Conservation (phyloP, 176 grass and related monocot genomes). For the Pontederia paniculata region DNA sequence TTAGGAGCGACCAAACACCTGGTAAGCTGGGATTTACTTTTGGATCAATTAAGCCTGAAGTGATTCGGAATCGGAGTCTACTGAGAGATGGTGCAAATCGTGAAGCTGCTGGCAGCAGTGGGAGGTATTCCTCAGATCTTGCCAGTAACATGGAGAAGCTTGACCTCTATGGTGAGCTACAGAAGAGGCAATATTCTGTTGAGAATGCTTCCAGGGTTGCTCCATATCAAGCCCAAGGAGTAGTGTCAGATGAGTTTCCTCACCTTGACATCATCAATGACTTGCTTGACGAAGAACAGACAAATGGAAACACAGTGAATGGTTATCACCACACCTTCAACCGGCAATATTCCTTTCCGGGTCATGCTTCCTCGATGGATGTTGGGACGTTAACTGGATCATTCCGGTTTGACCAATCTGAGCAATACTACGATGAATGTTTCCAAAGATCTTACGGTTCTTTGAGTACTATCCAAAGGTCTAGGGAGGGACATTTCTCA, state of each 20-base stretch:
- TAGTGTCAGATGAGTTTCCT: conserved; percentile 63
- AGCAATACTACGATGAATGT: conserved; percentile 28
- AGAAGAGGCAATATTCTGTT: conserved; percentile 27
- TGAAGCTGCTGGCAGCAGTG: conserved; percentile 23
- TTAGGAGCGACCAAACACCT: conserved; percentile 32
- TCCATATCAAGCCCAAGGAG: conserved; percentile 46
- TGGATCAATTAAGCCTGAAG: conserved; percentile 48
- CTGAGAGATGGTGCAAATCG: conserved; percentile 35
- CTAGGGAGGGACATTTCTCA: conserved; percentile 40
- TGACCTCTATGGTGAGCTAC: conserved; percentile 29
- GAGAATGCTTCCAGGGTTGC: conserved; percentile 41
- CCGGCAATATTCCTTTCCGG: conserved; percentile 70
- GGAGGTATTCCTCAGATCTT: conserved; percentile 21
- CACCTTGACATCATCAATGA: conserved; percentile 99
- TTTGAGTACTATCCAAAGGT: conserved; percentile 15
- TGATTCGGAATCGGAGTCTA: conserved; percentile 30
- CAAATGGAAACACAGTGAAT: conserved; percentile 23
- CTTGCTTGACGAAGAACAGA: conserved; percentile 74
- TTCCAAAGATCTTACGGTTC: conserved; percentile 25
- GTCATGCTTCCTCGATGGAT: conserved; percentile 27
- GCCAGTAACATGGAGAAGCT: conserved; percentile 42
- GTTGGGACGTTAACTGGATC: conserved; percentile 39
- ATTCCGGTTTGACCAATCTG: conserved; percentile 30
- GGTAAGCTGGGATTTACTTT: conserved; percentile 46
- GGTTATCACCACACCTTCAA: conserved; percentile 28